phyloP scores from a whole-genome alignment of 2,329 filamentous ascomycete genomes.

The Pseudopithomyces maydicus region DNA sequence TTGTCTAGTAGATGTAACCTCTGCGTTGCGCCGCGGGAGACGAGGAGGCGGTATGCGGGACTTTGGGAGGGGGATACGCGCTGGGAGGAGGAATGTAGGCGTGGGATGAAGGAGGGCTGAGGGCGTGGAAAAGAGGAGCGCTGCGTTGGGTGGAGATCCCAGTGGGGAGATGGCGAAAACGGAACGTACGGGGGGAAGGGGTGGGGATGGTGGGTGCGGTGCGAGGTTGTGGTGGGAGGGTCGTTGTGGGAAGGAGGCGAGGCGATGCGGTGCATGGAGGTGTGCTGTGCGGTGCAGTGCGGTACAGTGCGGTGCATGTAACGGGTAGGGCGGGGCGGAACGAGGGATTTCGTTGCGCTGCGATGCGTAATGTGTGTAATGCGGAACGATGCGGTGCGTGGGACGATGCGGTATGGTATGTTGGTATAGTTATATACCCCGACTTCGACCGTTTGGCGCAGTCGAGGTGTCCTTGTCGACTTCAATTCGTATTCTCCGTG shows the following conservation, averaged over 20 bases:
- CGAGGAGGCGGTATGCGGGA: slow-evolving; percentile 22
- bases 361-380: neutral
- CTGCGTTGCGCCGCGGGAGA: slow-evolving; percentile 22
- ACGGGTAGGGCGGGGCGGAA: too few relatives aligned
- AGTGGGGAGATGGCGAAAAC: too few relatives aligned
- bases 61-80: neutral
- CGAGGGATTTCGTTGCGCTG: neutral
- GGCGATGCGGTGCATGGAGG: too few relatives aligned
- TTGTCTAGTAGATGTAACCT: slow-evolving; percentile 16
- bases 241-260: too few relatives aligned
- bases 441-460: too few relatives aligned
- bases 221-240: too few relatives aligned
- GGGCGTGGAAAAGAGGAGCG: neutral
- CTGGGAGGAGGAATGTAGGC: neutral
- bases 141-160: neutral
- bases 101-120: neutral
- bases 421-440: too few relatives aligned
- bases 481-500: too few relatives aligned
- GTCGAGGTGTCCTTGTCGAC: neutral
- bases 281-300: neutral
- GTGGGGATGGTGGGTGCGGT: too few relatives aligned
- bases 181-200: too few relatives aligned
- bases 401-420: too few relatives aligned
- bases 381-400: too few relatives aligned
- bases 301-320: neutral